phyloP scores from a whole-genome alignment of 139 green algal species.

The Coelastrella sp. region DNA sequence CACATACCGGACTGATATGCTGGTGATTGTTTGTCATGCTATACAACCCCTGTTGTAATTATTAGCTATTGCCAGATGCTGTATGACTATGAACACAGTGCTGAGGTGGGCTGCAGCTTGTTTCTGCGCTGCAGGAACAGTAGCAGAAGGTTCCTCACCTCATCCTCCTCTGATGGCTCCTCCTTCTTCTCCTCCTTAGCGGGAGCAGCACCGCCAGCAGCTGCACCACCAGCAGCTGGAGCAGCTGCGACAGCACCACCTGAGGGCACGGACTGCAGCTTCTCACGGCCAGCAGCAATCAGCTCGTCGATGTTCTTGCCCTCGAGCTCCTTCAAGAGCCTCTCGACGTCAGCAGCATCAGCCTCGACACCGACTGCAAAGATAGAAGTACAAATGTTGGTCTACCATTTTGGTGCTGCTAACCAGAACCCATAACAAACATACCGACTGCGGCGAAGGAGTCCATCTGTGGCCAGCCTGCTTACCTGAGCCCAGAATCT shows the following conservation, averaged over 20 bases:
- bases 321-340: slow-evolving; percentile 78
- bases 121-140: background rate
- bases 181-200: slow-evolving; percentile 78
- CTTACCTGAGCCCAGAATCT: slow-evolving; percentile 74
- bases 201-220: slow-evolving; percentile 46
- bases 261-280: slow-evolving; percentile 82
- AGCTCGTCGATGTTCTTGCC: slow-evolving; percentile 77
- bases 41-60: too few relatives aligned
- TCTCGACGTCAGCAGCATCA: slow-evolving; percentile 69
- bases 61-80: too few relatives aligned
- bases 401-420: background rate
- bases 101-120: background rate
- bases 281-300: slow-evolving; percentile 60
- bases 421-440: background rate
- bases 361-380: slow-evolving; percentile 78
- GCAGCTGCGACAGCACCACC: slow-evolving; percentile 59
- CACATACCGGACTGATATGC: too few relatives aligned
- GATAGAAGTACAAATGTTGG: background rate
- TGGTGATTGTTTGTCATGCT: too few relatives aligned
- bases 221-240: slow-evolving; percentile 51
- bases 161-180: slow-evolving; percentile 65
- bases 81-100: too few relatives aligned
- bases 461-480: background rate
- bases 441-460: background rate
- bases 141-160: slow-evolving; percentile 51